Evolutionary conservation across 768 basidiomycete genomes (phyloP), one percentile per base, ranked within the genome.

Genomic region (Coprinopsis strossmayeri): DNA sequence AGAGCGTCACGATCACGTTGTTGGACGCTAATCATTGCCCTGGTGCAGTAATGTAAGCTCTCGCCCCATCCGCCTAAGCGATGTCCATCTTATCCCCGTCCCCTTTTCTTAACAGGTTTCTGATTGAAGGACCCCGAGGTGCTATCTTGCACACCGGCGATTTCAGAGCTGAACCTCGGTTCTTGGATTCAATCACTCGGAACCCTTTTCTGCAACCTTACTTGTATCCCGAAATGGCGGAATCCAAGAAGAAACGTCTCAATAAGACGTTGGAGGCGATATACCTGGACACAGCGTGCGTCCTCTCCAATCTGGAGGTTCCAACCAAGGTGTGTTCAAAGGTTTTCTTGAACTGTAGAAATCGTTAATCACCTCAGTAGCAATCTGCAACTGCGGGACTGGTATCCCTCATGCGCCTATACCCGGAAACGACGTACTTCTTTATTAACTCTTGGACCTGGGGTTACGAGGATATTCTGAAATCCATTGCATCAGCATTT

Each of bases 11-110:
- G 0, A 73, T 96, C 49, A 94, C 91, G 0, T 72, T 87, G 9
- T 64, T 96, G 5, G 89, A 94, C 58, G 94, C 94, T 0, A 96
- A 96, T 59, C 94, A 97, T 62, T 96, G 93, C 61, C 94, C 91
- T 10, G 94, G 94, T 0, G 85, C 92, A 0, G 84, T 91, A 34
- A 95, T 97, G 93, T 92, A 58, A 23, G 81, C n/a, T 18, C 5
- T 66, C 3, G 24, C 17, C 17, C 7, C 27, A 15, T 54, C n/a
- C n/a, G n/a, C n/a, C n/a, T n/a, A n/a, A n/a, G n/a, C n/a, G n/a
- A n/a, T n/a, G n/a, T n/a, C n/a, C n/a, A n/a, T n/a, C n/a, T n/a
- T n/a, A n/a, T n/a, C n/a, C n/a, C n/a, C n/a, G n/a, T n/a, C n/a
- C n/a, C n/a, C n/a, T n/a, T n/a, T n/a, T n/a, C n/a, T n/a, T n/a